Conservation (phyloP, 2,329 filamentous ascomycete genomes). For the Fusarium coicis region DNA sequence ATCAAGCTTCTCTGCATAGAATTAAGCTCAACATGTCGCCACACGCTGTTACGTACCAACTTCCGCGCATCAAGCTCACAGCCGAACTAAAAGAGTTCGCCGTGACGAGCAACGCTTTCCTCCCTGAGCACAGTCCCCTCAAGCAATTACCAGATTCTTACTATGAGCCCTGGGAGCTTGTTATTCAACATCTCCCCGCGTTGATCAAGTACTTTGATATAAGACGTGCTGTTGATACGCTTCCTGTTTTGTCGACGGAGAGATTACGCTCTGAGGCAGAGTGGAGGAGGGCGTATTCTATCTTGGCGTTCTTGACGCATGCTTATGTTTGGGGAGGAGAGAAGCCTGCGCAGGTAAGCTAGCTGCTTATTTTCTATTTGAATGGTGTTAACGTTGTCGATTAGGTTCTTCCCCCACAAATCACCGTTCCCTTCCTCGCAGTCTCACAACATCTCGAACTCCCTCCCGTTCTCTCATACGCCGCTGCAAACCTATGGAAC, state of each 20-base stretch:
- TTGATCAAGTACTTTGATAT: conserved; percentile 71
- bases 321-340: conserved; percentile 91
- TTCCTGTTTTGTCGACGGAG: conserved; percentile 77
- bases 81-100: conserved; percentile 50
- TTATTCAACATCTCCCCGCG: conserved; percentile 74
- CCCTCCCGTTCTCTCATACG: conserved; percentile 91
- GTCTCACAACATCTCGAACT: conserved; percentile 80
- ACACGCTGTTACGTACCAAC: conserved; percentile 49
- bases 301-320: conserved; percentile 83
- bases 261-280: conserved; percentile 72
- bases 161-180: conserved; percentile 82
- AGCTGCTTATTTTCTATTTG: fast-evolving
- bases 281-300: conserved; percentile 83
- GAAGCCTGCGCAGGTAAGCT: conserved; percentile 73
- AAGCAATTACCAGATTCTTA: conserved; percentile 73
- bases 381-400: conserved; percentile 24
- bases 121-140: conserved; percentile 77
- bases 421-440: conserved; percentile 80
- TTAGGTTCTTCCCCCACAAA: conserved; percentile 74
- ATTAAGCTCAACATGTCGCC: conserved; percentile 52
- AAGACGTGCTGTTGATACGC: conserved; percentile 67
- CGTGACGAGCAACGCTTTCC: conserved; percentile 74
- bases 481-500: conserved; percentile 90
- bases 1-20: background rate
- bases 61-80: conserved; percentile 27